Evolutionary conservation across 225 moss, liverwort and hornwort genomes (phyloP).

Genomic region (Lunularia cruciata): DNA sequence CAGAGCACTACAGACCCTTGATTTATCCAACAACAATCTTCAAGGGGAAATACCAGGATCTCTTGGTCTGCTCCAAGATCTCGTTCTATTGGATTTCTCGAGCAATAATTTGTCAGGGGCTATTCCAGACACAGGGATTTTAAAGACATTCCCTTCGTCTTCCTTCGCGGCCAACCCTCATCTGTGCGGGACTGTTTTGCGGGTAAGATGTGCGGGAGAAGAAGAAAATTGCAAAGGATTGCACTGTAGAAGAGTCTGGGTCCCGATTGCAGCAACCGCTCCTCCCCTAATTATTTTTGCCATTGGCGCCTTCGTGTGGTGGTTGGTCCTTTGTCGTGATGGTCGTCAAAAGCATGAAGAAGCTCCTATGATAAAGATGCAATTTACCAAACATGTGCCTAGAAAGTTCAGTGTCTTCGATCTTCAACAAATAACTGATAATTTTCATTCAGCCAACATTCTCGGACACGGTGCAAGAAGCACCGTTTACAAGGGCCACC

Average conservation of each 20-base stretch:
- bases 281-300: neutral
- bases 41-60: constrained; percentile 24
- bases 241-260: constrained; percentile 19
- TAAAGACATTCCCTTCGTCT: neutral
- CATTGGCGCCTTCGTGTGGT: constrained; percentile 5
- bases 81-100: constrained; percentile 6
- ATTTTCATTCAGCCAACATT: constrained; percentile 16
- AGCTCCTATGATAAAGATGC: neutral
- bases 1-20: constrained; percentile 14
- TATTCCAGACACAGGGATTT: constrained; percentile 24
- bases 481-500: constrained; percentile 26
- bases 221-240: constrained; percentile 5
- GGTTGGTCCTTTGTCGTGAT: constrained; percentile 1
- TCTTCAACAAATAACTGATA: constrained; percentile 17
- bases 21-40: constrained; percentile 28
- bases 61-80: constrained; percentile 18
- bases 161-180: constrained; percentile 19
- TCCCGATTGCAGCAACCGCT: constrained; percentile 15
- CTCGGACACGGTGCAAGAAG: constrained; percentile 30
- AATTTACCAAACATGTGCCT: constrained; percentile 1
- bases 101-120: constrained; percentile 23
- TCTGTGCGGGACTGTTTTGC: constrained; percentile 26
- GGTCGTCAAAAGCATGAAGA: neutral
- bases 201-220: constrained; percentile 3
- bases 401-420: constrained; percentile 13